phyloP scores from a whole-genome alignment of 1,139 yeast species.

The Suhomyces bribrorum region DNA sequence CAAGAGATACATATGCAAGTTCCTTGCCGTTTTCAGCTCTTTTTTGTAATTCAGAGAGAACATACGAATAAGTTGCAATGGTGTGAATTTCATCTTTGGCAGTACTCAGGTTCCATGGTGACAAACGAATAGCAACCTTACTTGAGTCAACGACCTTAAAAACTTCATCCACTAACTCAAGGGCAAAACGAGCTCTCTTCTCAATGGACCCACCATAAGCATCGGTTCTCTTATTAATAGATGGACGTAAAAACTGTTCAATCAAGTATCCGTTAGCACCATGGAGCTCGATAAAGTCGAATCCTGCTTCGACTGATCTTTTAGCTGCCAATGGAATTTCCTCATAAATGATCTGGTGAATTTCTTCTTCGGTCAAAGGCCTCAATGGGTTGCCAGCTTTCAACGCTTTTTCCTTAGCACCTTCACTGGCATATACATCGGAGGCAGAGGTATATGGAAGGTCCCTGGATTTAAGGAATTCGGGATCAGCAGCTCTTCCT shows the following conservation, averaged over 20 bases:
- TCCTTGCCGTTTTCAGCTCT: constrained; percentile 38
- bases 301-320: constrained; percentile 57
- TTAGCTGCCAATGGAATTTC: constrained; percentile 45
- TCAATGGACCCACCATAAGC: constrained; percentile 69
- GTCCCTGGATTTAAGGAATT: constrained; percentile 14
- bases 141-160: constrained; percentile 11
- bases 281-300: constrained; percentile 70
- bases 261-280: constrained; percentile 70
- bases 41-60: constrained; percentile 36
- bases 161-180: constrained; percentile 48
- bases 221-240: constrained; percentile 60
- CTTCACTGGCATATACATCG: constrained; percentile 22
- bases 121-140: constrained; percentile 13
- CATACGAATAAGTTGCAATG: constrained; percentile 26
- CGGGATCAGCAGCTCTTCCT: constrained; percentile 17
- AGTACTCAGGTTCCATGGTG: constrained; percentile 18
- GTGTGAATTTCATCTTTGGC: constrained; percentile 30
- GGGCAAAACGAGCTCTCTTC: constrained; percentile 58
- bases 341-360: constrained; percentile 36
- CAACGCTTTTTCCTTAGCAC: constrained; percentile 25
- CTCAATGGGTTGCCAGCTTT: constrained; percentile 36
- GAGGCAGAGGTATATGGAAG: constrained; percentile 25
- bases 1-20: constrained; percentile 20
- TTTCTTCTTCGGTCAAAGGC: constrained; percentile 44
- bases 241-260: constrained; percentile 54